Conservation (phyloP, 1,284 basidiomycete genomes). For the Bjerkandera adusta region DNA sequence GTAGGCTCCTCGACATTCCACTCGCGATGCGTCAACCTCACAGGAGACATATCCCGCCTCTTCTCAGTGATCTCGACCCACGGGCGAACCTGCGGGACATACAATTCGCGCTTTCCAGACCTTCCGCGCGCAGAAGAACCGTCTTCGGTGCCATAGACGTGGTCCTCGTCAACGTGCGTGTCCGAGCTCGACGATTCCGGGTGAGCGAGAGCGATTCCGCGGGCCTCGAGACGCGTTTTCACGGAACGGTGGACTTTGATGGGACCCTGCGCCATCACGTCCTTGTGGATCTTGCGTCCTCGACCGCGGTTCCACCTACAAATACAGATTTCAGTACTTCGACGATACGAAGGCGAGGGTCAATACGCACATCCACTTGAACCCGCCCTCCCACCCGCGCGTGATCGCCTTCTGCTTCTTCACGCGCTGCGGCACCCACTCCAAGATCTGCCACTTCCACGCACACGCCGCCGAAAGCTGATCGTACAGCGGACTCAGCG, state of each 20-base stretch:
- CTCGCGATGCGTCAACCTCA: slow-evolving; percentile 4
- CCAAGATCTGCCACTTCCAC: slow-evolving; percentile 17
- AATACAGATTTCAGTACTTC: neutral
- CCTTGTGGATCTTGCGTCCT: slow-evolving; percentile 16
- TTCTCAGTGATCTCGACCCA: slow-evolving; percentile 4
- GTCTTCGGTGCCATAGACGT: neutral
- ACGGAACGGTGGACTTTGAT: slow-evolving; percentile 23
- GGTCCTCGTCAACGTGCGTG: neutral
- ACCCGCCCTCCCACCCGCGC: slow-evolving; percentile 6
- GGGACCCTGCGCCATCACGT: slow-evolving; percentile 15
- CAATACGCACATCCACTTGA: slow-evolving; percentile 17
- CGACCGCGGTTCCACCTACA: slow-evolving; percentile 18
- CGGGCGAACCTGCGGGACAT: slow-evolving; percentile 19
- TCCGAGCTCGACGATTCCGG: slow-evolving; percentile 1
- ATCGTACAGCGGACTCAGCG: slow-evolving; percentile 48
- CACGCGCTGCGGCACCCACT: slow-evolving; percentile 15
- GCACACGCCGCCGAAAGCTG: slow-evolving; percentile 31
- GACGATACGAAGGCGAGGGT: neutral
- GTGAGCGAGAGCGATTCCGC: slow-evolving; percentile 3
- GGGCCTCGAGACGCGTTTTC: slow-evolving; percentile 22
- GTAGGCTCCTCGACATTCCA: slow-evolving; percentile 11
- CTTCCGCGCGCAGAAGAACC: slow-evolving; percentile 1
- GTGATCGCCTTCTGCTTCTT: slow-evolving; percentile 18
- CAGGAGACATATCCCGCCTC: neutral
- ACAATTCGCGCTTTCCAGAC: slow-evolving; percentile 4